Evolutionary conservation across 352 stramenopile genomes (phyloP).

Genomic region (Pythium coloratum): DNA sequence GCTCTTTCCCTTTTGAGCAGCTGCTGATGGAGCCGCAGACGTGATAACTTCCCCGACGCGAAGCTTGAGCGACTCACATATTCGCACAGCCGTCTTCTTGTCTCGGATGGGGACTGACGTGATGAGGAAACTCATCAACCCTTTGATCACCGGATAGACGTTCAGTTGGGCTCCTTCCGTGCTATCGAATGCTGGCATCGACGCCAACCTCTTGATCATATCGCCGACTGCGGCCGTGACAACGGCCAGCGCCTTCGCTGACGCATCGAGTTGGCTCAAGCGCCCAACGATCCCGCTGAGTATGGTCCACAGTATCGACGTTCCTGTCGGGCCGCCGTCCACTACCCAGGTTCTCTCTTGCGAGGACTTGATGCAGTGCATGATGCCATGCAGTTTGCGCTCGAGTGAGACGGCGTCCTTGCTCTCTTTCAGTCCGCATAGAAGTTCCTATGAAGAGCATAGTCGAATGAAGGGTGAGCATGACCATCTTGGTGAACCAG

Average conservation of each 20-base stretch:
- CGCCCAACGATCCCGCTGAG: conserved; percentile 4
- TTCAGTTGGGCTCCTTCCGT: neutral
- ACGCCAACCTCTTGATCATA: conserved; percentile 13
- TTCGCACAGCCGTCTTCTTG: neutral
- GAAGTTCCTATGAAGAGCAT: neutral
- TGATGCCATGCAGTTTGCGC: conserved; percentile 1
- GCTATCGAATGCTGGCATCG: conserved; percentile 1
- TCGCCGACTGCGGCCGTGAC: neutral
- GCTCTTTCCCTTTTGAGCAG: neutral
- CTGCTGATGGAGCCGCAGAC: neutral
- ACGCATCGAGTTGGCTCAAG: conserved; percentile 12
- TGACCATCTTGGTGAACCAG: neutral
- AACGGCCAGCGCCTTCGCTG: neutral
- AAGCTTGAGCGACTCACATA: neutral
- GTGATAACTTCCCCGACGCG: conserved; percentile 16
- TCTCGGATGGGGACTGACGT: conserved; percentile 13
- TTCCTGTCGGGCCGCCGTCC: neutral
- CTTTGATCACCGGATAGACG: conserved; percentile 2
- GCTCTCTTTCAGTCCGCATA: neutral
- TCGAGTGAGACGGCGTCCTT: conserved; percentile 2
- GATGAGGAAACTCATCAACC: conserved; percentile 10
- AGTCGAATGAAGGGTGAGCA: neutral
- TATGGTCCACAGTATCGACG: conserved; percentile 15
- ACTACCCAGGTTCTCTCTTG: conserved; percentile 4
- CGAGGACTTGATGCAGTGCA: neutral